Conservation (phyloP, 768 basidiomycete species). For the Tylopilus balloui region DNA sequence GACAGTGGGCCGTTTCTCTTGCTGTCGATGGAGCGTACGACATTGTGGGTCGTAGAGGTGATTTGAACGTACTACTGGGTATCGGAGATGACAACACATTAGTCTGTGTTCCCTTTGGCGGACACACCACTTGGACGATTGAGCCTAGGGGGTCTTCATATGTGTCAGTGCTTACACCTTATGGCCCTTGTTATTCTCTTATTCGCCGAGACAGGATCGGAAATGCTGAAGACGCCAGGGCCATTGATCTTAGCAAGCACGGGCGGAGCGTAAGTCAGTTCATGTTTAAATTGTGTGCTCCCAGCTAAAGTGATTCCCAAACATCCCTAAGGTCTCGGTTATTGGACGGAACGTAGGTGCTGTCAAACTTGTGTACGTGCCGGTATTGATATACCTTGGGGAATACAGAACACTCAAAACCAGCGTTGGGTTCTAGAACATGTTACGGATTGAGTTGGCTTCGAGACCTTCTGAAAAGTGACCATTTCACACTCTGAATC, state of each 20-base stretch:
- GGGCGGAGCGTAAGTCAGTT: neutral
- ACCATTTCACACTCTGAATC: too few relatives aligned
- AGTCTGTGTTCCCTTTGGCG: neutral
- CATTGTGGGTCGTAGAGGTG: neutral
- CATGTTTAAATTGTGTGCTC: too few relatives aligned
- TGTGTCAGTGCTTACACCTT: neutral
- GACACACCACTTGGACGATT: constrained; percentile 1
- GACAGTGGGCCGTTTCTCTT: neutral
- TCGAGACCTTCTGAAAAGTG: too few relatives aligned
- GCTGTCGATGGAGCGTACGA: neutral
- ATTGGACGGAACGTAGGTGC: neutral
- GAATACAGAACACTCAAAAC: neutral
- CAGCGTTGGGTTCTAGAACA: constrained; percentile 11
- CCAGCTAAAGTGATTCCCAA: neutral
- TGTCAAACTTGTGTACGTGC: neutral
- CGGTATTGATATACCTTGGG: neutral
- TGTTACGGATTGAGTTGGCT: neutral
- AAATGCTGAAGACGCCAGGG: constrained; percentile 5
- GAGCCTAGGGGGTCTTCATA: constrained; percentile 3
- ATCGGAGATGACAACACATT: neutral
- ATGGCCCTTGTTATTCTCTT: neutral
- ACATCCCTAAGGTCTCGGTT: neutral
- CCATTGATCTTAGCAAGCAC: neutral
- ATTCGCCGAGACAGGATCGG: neutral
- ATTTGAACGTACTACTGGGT: neutral